phyloP scores from a whole-genome alignment of 495 filamentous ascomycete genomes.

The Physcia stellaris region DNA sequence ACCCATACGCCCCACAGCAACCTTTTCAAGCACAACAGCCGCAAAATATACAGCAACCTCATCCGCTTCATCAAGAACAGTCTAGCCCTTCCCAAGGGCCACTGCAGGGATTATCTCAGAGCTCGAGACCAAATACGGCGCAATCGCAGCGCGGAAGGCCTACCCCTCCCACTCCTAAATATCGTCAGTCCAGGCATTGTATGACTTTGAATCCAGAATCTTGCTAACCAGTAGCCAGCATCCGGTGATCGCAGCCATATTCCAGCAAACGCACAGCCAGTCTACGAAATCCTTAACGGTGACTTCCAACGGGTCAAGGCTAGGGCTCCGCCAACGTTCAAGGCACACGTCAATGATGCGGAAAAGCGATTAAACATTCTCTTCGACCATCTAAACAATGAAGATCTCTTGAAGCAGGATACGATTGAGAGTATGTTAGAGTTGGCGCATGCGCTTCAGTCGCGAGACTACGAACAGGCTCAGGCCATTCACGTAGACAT shows the following conservation, averaged over 20 bases:
- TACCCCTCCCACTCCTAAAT: constrained; percentile 41
- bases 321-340: constrained; percentile 68
- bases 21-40: constrained; percentile 21
- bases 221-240: constrained; percentile 27
- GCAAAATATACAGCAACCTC: constrained; percentile 27
- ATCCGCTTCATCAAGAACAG: constrained; percentile 9
- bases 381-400: constrained; percentile 94
- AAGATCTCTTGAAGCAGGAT: constrained; percentile 70
- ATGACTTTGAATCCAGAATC: background rate
- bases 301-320: constrained; percentile 82
- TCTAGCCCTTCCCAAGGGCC: constrained; percentile 21
- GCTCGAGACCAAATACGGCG: constrained; percentile 38
- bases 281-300: constrained; percentile 66
- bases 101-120: constrained; percentile 22
- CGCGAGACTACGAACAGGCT: constrained; percentile 64
- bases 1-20: constrained; percentile 47
- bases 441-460: constrained; percentile 52
- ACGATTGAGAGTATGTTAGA: constrained; percentile 60
- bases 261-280: constrained; percentile 53
- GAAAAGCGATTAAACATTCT: constrained; percentile 82
- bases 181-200: constrained; percentile 39
- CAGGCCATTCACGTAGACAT: constrained; percentile 65
- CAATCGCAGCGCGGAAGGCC: constrained; percentile 30
- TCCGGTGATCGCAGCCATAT: constrained; percentile 86
- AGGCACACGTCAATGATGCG: constrained; percentile 77